These are phyloP conservation scores for Aspergillus sparsus DNA, from an alignment of 495 filamentous ascomycete genomes.

Conservation along the genomic window DNA sequence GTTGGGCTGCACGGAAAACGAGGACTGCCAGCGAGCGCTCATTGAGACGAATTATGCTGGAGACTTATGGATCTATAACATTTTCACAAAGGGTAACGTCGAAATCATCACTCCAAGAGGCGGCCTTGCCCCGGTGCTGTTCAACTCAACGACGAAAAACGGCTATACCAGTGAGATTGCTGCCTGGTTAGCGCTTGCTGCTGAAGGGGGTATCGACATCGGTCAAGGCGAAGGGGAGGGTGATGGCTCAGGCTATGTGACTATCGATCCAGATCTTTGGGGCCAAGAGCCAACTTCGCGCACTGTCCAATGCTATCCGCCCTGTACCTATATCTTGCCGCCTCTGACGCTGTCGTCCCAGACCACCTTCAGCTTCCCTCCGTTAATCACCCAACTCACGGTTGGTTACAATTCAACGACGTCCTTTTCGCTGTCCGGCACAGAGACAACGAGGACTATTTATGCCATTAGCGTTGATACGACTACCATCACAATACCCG, in stretches of 20 bases:
- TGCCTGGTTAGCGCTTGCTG: slow-evolving; percentile 7
- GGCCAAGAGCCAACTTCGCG: neutral
- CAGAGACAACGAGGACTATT: neutral
- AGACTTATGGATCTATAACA: slow-evolving; percentile 13
- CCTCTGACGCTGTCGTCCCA: neutral
- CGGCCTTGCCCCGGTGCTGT: slow-evolving; percentile 2
- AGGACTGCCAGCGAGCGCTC: slow-evolving; percentile 10
- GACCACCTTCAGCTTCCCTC: slow-evolving; percentile 4
- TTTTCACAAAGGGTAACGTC: slow-evolving; percentile 11
- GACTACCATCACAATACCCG: slow-evolving; percentile 3
- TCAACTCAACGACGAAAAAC: slow-evolving; percentile 8
- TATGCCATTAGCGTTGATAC: slow-evolving; percentile 4
- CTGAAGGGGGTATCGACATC: neutral
- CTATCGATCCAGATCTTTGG: slow-evolving; percentile 5
- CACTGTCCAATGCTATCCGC: slow-evolving; percentile 1
- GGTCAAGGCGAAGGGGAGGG: no score
- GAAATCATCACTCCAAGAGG: slow-evolving; percentile 8
- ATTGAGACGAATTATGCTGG: slow-evolving; percentile 14
- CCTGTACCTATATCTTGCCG: slow-evolving; percentile 5
- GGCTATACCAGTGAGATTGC: slow-evolving; percentile 14
- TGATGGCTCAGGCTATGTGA: neutral
- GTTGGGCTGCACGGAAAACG: slow-evolving; percentile 9
- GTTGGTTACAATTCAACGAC: slow-evolving; percentile 2
- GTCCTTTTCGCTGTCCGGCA: neutral
- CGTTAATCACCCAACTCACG: neutral